Base-by-base conservation (phyloP, 257 asterid species). In the Solanum verrucosum region DNA sequence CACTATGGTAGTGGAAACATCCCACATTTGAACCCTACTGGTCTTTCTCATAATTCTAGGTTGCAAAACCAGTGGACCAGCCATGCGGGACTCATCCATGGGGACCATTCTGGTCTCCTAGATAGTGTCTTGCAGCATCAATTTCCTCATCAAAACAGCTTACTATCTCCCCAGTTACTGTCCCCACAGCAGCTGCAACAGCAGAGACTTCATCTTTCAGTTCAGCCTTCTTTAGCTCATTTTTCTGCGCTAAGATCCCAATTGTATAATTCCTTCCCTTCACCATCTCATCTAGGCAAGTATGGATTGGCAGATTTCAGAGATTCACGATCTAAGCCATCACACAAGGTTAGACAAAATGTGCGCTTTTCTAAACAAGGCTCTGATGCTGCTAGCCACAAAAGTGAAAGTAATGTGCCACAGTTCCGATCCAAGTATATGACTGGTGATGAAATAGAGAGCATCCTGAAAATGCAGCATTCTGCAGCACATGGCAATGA, bases 191-290 rank as follows among this genome's bases (percentile, higher is more conserved):
- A 93, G 89, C 92, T 91, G 82, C 95, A 93, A 90, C 93, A 86
- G 84, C 84, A 46, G 70, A 93, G 98, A 87, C 92, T 92, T 14
- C 95, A 89, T 49, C 89, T 90, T 89, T 91, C 97, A 11, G 91
- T 91, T 83, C 98, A 94, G 85, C 96, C 96, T 84, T 90, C 99
- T 42, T 88, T 93, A 37, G 90, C 96, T 78, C 96, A 93, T 90
- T 92, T 90, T 88, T 90, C 98, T 23, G 94, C 95, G 15, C 46
- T 93, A 84, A 96, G 93, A 49, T 90, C 98, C 67, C 99, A 92
- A 71, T 87, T 92, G 67, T 93, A 84, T 85, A 96, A 89, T 90
- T 89, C 96, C 86, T 94, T 90, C 87, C 97, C 98, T 87, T 91
- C 97, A 59, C 99, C 98, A 77, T 82, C 94, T 29, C 98, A 94